Evolutionary conservation across 768 basidiomycete genomes (phyloP), one percentile per base, ranked within the genome.

Genomic region (Panus rudis): DNA sequence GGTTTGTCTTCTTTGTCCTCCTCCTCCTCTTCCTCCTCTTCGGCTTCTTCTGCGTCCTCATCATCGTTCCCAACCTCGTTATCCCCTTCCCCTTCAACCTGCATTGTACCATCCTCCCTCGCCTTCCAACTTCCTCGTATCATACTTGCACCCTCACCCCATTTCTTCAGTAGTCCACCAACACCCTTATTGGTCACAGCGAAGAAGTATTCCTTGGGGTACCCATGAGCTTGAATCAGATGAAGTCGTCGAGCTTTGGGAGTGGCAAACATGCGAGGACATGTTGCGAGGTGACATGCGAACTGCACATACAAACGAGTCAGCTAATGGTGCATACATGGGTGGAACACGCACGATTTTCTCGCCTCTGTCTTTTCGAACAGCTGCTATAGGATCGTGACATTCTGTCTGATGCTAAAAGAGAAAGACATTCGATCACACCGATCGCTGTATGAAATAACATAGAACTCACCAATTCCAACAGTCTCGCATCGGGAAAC

Each of bases 131-230:
- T 67, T 10, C 75, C 75, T 28, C 89, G 72, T 41, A 91, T 68
- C 65, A 92, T 69, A 52, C 84, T 89, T 4, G 77, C 89, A 5
- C 88, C 89, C 46, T 86, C 84, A 8, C 89, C 89, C 85, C 87
- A 91, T 54, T 68, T 76, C 58, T 78, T 76, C 43, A 91, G 60
- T 14, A 92, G 64, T 3, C 83, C 86, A 11, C 88, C 89, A 11
- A 92, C 78, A 17, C 92, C 92, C 58, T 87, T 91, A 63, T 92
- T 92, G 13, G 88, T 92, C 16, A 94, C 83, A 16, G 85, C 78
- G 59, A 93, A 94, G 63, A 90, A 93, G 61, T 84, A 94, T 55
- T 92, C 78, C 57, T 88, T 88, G 4, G 91, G 90, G 57, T 84
- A 94, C 39, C 72, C 77, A 53, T 94, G 92, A 12, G 70, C 76